Conservation (phyloP, 2,329 filamentous ascomycete genomes). For the Aspergillus sojae region DNA sequence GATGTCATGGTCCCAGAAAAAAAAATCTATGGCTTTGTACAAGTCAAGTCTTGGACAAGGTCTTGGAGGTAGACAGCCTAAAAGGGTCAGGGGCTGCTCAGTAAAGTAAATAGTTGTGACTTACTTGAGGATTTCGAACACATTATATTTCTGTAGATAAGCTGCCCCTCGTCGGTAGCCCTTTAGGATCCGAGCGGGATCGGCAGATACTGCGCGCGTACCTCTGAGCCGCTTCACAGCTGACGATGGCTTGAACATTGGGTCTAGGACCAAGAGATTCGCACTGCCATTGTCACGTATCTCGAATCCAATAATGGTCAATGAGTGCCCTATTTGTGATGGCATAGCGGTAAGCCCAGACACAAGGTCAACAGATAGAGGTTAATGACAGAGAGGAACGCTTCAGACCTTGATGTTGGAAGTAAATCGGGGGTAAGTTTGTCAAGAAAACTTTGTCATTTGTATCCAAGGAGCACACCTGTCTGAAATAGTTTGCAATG, state of each 20-base stretch:
- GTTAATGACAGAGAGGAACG: background rate
- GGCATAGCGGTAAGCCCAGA: background rate
- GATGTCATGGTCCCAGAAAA: background rate
- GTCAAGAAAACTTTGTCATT: slow-evolving; percentile 70
- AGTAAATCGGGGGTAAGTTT: slow-evolving; percentile 78
- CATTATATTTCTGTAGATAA: slow-evolving; percentile 70
- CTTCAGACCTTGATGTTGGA: slow-evolving; percentile 73
- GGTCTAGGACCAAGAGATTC: slow-evolving; percentile 85
- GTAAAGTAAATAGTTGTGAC: slow-evolving; percentile 11
- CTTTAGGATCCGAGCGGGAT: slow-evolving; percentile 62
- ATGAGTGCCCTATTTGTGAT: slow-evolving; percentile 68
- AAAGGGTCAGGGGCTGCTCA: background rate
- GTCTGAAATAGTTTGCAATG: slow-evolving; percentile 74
- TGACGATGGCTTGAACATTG: slow-evolving; percentile 72
- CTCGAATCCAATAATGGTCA: slow-evolving; percentile 88
- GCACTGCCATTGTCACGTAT: slow-evolving; percentile 63
- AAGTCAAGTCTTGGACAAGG: background rate
- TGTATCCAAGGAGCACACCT: slow-evolving; percentile 51
- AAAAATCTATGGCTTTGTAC: background rate
- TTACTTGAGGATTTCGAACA: slow-evolving; percentile 79
- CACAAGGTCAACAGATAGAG: background rate
- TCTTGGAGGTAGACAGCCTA: slow-evolving; percentile 12
- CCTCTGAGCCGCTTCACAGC: slow-evolving; percentile 63
- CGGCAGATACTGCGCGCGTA: slow-evolving; percentile 41
- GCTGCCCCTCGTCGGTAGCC: slow-evolving; percentile 71